phyloP scores from a whole-genome alignment of 2,329 filamentous ascomycete species.

The Diaporthe amygdali region DNA sequence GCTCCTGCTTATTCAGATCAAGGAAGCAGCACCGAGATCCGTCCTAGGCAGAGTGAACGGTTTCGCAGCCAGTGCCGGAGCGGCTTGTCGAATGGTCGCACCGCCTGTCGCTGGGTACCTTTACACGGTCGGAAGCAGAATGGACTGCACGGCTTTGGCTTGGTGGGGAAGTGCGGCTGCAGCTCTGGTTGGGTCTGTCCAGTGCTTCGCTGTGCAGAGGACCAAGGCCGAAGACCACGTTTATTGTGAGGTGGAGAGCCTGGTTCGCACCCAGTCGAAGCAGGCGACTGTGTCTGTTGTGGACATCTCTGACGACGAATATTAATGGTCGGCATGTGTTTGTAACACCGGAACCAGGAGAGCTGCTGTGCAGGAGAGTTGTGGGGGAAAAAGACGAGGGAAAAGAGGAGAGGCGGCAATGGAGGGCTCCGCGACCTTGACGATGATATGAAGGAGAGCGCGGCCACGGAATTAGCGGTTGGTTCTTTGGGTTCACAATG shows the following conservation, averaged over 20 bases:
- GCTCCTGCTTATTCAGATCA: slow-evolving; percentile 70
- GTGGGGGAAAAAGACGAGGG: not conserved
- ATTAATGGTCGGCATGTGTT: not conserved
- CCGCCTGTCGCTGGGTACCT: slow-evolving; percentile 69
- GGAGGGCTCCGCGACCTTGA: not conserved
- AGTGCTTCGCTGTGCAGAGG: slow-evolving; percentile 61
- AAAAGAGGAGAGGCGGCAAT: not conserved
- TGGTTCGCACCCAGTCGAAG: slow-evolving; percentile 17
- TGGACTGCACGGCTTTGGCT: slow-evolving; percentile 64
- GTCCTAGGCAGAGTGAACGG: slow-evolving; percentile 71
- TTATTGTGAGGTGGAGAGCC: slow-evolving; percentile 18
- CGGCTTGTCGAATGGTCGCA: slow-evolving; percentile 70
- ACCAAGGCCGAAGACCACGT: slow-evolving; percentile 26
- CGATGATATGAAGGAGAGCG: not conserved
- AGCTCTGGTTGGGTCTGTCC: slow-evolving; percentile 61
- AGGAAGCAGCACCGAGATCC: slow-evolving; percentile 65
- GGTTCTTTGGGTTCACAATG: not conserved
- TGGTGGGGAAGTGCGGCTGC: slow-evolving; percentile 68
- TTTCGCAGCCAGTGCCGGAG: slow-evolving; percentile 68
- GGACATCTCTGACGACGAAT: slow-evolving; percentile 8
- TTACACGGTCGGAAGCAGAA: slow-evolving; percentile 63
- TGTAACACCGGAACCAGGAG: no score
- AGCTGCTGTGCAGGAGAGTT: not conserved
- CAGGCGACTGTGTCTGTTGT: slow-evolving; percentile 4
- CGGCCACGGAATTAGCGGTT: not conserved